A percentile compares a stretch with the other conserved stretches of the same genome.
These are phyloP conservation scores for Xerocomellus amylosporus DNA, from an alignment of 768 basidiomycete genomes.

Conservation along the genomic window DNA sequence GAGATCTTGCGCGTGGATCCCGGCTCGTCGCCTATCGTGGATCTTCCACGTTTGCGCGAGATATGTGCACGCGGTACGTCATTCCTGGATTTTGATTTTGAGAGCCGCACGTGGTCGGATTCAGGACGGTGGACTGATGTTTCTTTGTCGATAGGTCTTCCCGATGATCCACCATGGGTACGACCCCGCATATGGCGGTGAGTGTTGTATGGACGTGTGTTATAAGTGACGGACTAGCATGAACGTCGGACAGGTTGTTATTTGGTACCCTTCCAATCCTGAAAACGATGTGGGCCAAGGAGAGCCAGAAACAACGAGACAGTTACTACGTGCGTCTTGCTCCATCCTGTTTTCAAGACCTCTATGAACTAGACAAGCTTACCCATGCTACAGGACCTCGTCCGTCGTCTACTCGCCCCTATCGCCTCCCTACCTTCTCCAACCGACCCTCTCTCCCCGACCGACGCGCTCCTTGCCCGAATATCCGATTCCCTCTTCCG, in stretches of 20 bases:
- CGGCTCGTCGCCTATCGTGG: slow-evolving; percentile 46
- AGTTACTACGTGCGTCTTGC: slow-evolving; percentile 64
- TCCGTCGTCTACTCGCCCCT: slow-evolving; percentile 59
- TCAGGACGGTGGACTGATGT: background rate
- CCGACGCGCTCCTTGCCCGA: slow-evolving; percentile 49
- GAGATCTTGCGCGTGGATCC: slow-evolving; percentile 52
- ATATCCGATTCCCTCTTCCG: slow-evolving; percentile 56
- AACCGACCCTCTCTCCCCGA: slow-evolving; percentile 34
- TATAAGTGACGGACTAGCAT: slow-evolving; percentile 6
- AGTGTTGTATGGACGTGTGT: slow-evolving; percentile 17
- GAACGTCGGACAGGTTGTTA: slow-evolving; percentile 44
- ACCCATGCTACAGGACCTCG: slow-evolving; percentile 53
- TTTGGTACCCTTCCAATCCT: slow-evolving; percentile 58
- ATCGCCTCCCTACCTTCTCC: slow-evolving; percentile 45
- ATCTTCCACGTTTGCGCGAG: slow-evolving; percentile 52
- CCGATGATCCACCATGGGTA: slow-evolving; percentile 72
- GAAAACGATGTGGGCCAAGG: slow-evolving; percentile 58
- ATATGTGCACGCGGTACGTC: slow-evolving; percentile 61
- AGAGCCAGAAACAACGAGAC: slow-evolving; percentile 58
- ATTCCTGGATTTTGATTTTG: background rate
- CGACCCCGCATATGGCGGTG: slow-evolving; percentile 78
- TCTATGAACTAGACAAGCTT: slow-evolving; percentile 1
- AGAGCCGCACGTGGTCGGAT: background rate
- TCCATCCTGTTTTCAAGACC: background rate
- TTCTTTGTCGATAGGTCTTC: slow-evolving; percentile 50